Percentiles rank a stretch among this genome's conserved stretches.
phyloP scores from a whole-genome alignment of 2,329 filamentous ascomycete species.

The Nemania sp. region DNA sequence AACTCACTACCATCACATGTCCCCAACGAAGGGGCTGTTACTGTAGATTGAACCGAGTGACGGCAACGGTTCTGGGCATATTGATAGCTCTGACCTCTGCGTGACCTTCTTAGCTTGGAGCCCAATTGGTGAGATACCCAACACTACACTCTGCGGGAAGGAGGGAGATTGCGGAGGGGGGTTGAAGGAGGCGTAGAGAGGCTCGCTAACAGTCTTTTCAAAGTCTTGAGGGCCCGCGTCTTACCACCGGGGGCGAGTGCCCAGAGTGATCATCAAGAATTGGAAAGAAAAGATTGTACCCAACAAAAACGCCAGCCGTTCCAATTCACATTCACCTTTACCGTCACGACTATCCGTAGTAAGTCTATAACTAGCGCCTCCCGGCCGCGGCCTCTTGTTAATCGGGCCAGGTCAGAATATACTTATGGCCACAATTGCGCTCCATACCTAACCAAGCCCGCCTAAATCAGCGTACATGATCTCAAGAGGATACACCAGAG shows the following conservation, averaged over 20 bases:
- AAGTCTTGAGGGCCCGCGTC: slow-evolving; percentile 1
- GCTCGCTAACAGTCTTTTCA: background rate
- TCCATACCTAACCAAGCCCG: background rate
- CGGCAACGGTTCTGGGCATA: slow-evolving; percentile 29
- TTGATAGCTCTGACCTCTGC: slow-evolving; percentile 17
- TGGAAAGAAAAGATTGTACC: slow-evolving; percentile 9
- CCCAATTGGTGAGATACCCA: slow-evolving; percentile 21
- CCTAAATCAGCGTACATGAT: background rate
- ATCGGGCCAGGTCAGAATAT: background rate
- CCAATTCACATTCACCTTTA: too few species aligned
- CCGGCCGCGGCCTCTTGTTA: background rate
- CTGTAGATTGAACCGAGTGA: slow-evolving; percentile 45
- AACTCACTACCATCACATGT: slow-evolving; percentile 41
- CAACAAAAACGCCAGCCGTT: slow-evolving; percentile 1
- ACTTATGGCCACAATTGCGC: background rate
- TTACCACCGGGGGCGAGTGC: slow-evolving; percentile 12
- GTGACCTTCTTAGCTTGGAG: slow-evolving; percentile 19
- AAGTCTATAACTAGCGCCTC: background rate
- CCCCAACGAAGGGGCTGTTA: slow-evolving; percentile 58
- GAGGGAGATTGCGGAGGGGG: slow-evolving; percentile 2
- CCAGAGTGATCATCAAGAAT: slow-evolving; percentile 6
- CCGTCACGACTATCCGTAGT: slow-evolving; percentile 9
- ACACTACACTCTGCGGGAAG: background rate
- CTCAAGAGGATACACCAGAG: background rate
- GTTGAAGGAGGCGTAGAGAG: background rate